Evolutionary conservation across 73 alveolate species (phyloP).

Genomic region (Paramecium primaurelia): DNA sequence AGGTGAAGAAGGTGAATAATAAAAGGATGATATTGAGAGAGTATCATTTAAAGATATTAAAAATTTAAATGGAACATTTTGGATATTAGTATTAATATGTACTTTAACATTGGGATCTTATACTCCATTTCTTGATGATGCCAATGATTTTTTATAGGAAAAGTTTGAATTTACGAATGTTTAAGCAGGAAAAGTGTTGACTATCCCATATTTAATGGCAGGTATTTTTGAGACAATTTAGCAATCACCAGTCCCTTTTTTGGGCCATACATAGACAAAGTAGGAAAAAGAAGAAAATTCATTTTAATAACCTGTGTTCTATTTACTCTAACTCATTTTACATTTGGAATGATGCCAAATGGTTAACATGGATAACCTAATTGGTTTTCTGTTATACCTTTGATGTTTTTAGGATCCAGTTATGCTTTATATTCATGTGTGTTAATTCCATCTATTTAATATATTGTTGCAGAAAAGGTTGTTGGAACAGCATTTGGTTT

Average conservation of each 20-base stretch:
- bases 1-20: not conserved
- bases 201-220: conserved; percentile 30
- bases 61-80: conserved; percentile 44
- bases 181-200: conserved; percentile 29
- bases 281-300: conserved; percentile 22
- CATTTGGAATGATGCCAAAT: not conserved
- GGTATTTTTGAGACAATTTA: not conserved
- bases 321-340: not conserved
- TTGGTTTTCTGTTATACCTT: conserved; percentile 32
- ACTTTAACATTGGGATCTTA: conserved; percentile 11
- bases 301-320: not conserved
- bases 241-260: conserved; percentile 45
- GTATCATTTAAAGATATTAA: conserved; percentile 36
- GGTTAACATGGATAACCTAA: conserved; percentile 40
- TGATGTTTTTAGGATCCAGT: not conserved
- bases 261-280: conserved; percentile 38
- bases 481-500: conserved; percentile 47
- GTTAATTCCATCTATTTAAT: conserved; percentile 37
- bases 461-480: not conserved
- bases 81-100: not conserved
- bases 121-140: conserved; percentile 44
- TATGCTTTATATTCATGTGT: conserved; percentile 21
- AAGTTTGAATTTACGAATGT: not conserved
- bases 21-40: not conserved
- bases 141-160: conserved; percentile 33